Percentiles rank a stretch among this genome's conserved stretches.
Evolutionary conservation across 2,329 filamentous ascomycete genomes (phyloP).

Genomic region (Albifimbria verrucaria): DNA sequence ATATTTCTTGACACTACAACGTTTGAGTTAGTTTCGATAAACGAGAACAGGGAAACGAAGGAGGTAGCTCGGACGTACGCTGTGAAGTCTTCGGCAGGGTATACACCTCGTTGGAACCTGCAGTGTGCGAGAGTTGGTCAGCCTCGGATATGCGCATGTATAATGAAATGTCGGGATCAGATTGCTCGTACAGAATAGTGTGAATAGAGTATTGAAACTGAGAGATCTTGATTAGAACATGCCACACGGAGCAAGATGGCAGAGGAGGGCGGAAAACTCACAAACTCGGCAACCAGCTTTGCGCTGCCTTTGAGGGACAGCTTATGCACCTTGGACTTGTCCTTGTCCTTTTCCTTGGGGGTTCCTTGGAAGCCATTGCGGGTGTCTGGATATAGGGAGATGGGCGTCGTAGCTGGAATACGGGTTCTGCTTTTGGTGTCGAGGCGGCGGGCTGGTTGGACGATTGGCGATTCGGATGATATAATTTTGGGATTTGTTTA

Average conservation of each 20-base stretch:
- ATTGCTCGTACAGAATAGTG: conserved; percentile 72
- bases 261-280: conserved; percentile 46
- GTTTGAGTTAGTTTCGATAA: not conserved
- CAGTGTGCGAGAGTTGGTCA: conserved; percentile 2
- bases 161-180: no score
- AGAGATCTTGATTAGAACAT: not conserved
- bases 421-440: no score
- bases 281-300: conserved; percentile 92
- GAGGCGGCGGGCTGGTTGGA: not conserved
- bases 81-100: conserved; percentile 95
- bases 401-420: not conserved
- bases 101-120: conserved; percentile 80
- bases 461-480: no score
- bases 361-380: conserved; percentile 28
- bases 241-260: conserved; percentile 1
- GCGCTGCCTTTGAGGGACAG: conserved; percentile 80
- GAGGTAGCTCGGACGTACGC: conserved; percentile 54
- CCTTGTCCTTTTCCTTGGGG: conserved; percentile 43
- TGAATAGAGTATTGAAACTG: conserved; percentile 98
- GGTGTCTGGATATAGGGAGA: not conserved
- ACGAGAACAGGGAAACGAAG: no score
- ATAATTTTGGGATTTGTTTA: not conserved
- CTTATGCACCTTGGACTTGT: conserved; percentile 91
- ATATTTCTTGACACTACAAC: conserved; percentile 83
- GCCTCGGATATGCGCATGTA: no score